Base-by-base conservation (phyloP, 768 basidiomycete genomes). In the Boletus tylopilopsis region DNA sequence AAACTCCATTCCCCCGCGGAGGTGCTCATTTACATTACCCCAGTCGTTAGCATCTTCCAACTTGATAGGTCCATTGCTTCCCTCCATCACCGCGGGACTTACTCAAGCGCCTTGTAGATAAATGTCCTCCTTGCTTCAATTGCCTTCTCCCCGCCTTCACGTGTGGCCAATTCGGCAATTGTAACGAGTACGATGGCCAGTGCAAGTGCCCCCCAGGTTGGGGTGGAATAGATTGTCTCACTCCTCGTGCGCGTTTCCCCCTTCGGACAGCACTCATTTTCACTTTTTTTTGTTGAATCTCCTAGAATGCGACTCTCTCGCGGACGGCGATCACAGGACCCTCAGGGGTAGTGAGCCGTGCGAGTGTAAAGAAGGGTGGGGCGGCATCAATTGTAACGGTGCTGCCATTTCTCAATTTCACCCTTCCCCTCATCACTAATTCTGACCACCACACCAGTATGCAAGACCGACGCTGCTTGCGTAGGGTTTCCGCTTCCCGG, bases 141-240 rank as follows among this genome's bases (percentile, higher is more conserved):
- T 99, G 95, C 67, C 76, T 92, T 47, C 75, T 99, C 15, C 93
- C 94, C 0, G 87, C 81, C 0, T 97, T 94, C 68, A 86, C 77
- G 0, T 99, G 95, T 63, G 92, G 92, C 2, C 92, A 98, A 68
- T 96, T 82, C 57, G 94, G 93, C 23, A 73, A 83, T 37, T 99
- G 96, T 71, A 86, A 94, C 62, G 77, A 81, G 42, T 97, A 88
- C 63, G 84, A 97, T 63, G 96, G 96, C 2, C 93, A 96, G 60
- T 99, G 96, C 71, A 85, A 92, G 63, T 99, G 96, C 62, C 93
- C 94, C 2, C 80, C 91, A 35, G 96, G 96, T n/a, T 99, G 94
- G 84, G 91, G 93, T 39, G 96, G 96, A 2, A 87, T 94, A 32
- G 95, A 98, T 62, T 99, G 96, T 71, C 70, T 96, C 45, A 80